Evolutionary conservation across 164 flowering plant genomes (phyloP), one percentile per base, ranked within the genome.

Genomic region (Akebia trifoliata): DNA sequence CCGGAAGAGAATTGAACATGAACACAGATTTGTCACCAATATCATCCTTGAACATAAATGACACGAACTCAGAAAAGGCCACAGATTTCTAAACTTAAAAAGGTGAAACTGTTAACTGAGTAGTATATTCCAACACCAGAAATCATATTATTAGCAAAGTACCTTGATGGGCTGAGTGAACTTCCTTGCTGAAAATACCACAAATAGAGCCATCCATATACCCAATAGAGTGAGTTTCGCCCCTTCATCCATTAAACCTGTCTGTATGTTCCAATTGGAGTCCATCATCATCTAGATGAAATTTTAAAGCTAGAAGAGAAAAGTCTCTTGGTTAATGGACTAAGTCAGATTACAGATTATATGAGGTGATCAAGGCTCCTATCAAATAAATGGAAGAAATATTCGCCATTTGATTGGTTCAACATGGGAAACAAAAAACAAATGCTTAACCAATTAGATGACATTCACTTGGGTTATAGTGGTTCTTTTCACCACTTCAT

Each of bases 91-190:
- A 24, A 34, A 31, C 8, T 30, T 58, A 46, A 34, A 15, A 15
- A 9, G 8, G 34, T 8, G 17, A 9, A 8, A 28, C 25, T 9
- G 17, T 26, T 4, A 25, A 46, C 10, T 0, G 29, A 15, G 49
- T 24, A 21, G 39, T 9, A 30, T 15, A n/a, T 29, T 20, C n/a
- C 7, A 35, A 3, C 26, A 25, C 3, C 1, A 4, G 29, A 56
- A 49, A 48, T 20, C 54, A 24, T 24, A 49, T 18, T 37, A n/a
- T 29, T 4, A 47, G 55, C 22, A 21, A 18, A 29, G 21, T 69
- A 87, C 97, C 96, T 91, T 91, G 18, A 91, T 79, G 17, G 96
- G 93, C 70, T 92, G 98, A 40, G 93, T 81, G 64, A 92, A 92
- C 64, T 92, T 92, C 62, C 98, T 79, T 34, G 84, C 86, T 21